phyloP scores from a whole-genome alignment of 2,329 filamentous ascomycete genomes.

The Pyrenophora seminiperda region DNA sequence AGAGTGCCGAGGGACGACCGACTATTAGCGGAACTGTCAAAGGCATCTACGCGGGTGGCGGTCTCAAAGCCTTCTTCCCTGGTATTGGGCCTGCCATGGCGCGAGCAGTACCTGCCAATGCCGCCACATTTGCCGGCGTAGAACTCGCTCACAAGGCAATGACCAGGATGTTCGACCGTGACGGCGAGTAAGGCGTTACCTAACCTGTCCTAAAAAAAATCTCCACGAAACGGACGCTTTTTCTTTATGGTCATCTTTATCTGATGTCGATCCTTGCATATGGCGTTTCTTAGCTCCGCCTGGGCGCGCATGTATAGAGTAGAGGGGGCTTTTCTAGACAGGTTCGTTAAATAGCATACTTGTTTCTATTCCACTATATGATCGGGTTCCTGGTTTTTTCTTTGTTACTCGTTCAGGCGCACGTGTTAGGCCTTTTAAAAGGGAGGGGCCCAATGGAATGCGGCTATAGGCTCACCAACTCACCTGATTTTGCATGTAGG shows the following conservation, averaged over 20 bases:
- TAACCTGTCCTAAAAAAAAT: neutral
- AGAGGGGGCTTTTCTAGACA: slow-evolving; percentile 14
- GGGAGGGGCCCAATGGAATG: slow-evolving; percentile 27
- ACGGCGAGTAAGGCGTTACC: slow-evolving; percentile 32
- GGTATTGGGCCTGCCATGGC: slow-evolving; percentile 92
- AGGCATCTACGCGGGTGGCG: slow-evolving; percentile 81
- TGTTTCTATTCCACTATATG: slow-evolving; percentile 1
- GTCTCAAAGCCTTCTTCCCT: slow-evolving; percentile 92
- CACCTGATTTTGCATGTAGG: slow-evolving; percentile 14
- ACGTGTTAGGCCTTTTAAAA: slow-evolving; percentile 16
- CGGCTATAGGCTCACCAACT: slow-evolving; percentile 16
- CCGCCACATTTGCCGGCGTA: slow-evolving; percentile 88
- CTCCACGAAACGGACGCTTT: slow-evolving; percentile 5
- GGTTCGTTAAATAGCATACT: slow-evolving; percentile 8
- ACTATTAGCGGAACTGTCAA: slow-evolving; percentile 79
- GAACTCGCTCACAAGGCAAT: slow-evolving; percentile 83
- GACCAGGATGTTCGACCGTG: slow-evolving; percentile 70
- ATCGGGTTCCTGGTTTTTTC: neutral
- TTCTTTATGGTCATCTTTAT: slow-evolving; percentile 11
- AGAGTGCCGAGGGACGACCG: slow-evolving; percentile 85
- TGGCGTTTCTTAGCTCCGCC: slow-evolving; percentile 27
- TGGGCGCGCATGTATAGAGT: slow-evolving; percentile 11
- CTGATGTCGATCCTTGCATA: slow-evolving; percentile 22
- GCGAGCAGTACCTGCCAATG: slow-evolving; percentile 93
- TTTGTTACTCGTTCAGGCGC: slow-evolving; percentile 4